Base-by-base conservation (phyloP, 2,329 filamentous ascomycete species). In the Pseudogymnoascus sp. region DNA sequence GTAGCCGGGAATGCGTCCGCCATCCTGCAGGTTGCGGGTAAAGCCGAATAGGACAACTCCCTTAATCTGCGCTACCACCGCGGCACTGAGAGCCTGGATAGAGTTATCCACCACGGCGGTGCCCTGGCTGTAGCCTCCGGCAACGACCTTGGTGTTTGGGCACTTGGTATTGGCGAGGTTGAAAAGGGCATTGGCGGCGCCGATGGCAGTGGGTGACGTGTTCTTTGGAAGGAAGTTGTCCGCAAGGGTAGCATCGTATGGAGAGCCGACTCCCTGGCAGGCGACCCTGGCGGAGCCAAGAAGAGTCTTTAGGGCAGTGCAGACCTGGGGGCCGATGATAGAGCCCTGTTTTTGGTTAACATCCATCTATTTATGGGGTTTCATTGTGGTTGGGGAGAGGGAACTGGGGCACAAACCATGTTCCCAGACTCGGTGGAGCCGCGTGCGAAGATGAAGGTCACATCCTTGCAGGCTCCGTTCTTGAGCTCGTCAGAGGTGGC, bases 361-460 rank as follows among this genome's bases (percentile, higher is more conserved):
- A 57, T 61, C 4, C 13, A 10, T 37, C 6, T 60, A 36, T 61
- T 61, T 7, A 2, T 23, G 3, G 14, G 14, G n/a, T 6, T 31
- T 31, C 6, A 11, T 7, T 31, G 11, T 8, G 14, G 5, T 13
- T 34, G n/a, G 28, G n/a, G 19, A 13, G 28, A n/a, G 13, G 21
- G 6, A 1, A 4, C 6, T 7, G 5, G n/a, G 25, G n/a, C 8
- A 61, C 62, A 65, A 72, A 79, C 78, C 70, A 82, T 77, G 70
- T 81, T 80, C n/a, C 80, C 80, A 6, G 72, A 68, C 67, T 82
- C 80, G 13, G 76, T 78, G 11, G 79, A 80, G 23, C 79, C 80
- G 54, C 80, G 77, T 8, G 80, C 79, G 66, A 79, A 82, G 57
- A 81, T 78, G 61, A 82, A 78, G 25, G 79, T 77, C 21, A 80